phyloP scores from a whole-genome alignment of 345 rosid species.

The Eutrema heterophyllum region DNA sequence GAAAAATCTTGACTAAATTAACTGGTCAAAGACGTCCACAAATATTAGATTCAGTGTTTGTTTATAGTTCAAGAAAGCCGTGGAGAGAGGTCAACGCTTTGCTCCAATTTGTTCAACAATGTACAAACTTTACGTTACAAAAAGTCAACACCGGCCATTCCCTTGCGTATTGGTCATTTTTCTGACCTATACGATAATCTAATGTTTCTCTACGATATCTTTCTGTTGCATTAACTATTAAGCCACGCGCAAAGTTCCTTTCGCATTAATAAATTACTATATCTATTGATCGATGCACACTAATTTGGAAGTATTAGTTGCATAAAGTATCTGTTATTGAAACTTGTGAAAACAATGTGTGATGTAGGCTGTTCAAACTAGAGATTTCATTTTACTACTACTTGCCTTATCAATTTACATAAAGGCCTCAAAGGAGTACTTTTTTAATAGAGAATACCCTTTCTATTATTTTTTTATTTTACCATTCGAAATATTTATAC shows the following conservation, averaged over 20 bases:
- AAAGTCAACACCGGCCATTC: constrained; percentile 26
- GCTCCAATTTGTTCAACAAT: constrained; percentile 8
- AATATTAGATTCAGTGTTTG: constrained; percentile 17
- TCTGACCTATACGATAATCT: neutral
- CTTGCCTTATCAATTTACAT: neutral
- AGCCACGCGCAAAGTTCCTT: constrained; percentile 12
- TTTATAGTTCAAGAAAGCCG: constrained; percentile 1
- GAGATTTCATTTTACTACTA: neutral
- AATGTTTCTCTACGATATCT: constrained; percentile 22
- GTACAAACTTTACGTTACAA: constrained; percentile 26
- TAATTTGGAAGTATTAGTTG: neutral
- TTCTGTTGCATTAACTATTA: constrained; percentile 27
- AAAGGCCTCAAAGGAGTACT: neutral
- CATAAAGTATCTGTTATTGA: neutral
- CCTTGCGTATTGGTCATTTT: neutral
- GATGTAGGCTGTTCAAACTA: neutral
- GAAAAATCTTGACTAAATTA: neutral
- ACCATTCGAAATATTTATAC: neutral
- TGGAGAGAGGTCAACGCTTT: constrained; percentile 26
- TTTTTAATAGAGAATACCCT: neutral
- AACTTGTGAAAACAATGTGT: neutral
- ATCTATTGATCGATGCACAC: neutral
- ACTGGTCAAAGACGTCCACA: neutral
- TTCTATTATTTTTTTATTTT: neutral
- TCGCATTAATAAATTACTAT: neutral